These are phyloP conservation scores for Lepidium campestre DNA, from an alignment of 441 rosid genomes.

Conservation along the genomic window DNA sequence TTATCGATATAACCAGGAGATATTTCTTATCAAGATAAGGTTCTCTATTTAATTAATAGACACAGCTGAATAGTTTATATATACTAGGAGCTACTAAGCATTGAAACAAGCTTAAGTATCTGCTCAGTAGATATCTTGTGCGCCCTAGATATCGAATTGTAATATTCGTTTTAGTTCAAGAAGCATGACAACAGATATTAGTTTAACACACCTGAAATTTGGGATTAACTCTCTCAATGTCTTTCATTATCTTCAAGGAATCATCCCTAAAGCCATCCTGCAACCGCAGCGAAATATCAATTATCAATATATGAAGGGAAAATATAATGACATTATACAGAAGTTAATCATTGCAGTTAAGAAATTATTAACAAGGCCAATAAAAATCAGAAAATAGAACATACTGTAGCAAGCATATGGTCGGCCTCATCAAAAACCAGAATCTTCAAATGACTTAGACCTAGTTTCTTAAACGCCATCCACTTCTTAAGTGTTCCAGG, in stretches of 20 bases:
- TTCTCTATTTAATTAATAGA: not conserved
- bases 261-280: slow-evolving; percentile 95
- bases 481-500: slow-evolving; percentile 88
- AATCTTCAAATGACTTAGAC: slow-evolving; percentile 47
- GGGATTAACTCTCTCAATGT: slow-evolving; percentile 48
- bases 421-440: slow-evolving; percentile 99
- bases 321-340: not conserved
- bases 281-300: slow-evolving; percentile 16
- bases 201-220: slow-evolving; percentile 64
- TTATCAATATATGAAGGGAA: not conserved
- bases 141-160: not conserved
- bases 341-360: not conserved
- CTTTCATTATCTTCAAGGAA: slow-evolving; percentile 82
- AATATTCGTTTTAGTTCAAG: not conserved
- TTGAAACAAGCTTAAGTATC: not conserved
- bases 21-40: not conserved
- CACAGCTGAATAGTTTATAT: not conserved
- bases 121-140: not conserved
- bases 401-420: slow-evolving; percentile 93
- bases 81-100: not conserved
- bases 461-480: slow-evolving; percentile 57
- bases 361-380: not conserved
- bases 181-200: not conserved
- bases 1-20: not conserved
- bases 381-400: not conserved